Evolutionary conservation across 176 grass and related monocot genomes (phyloP), one percentile per base, ranked within the genome.

Genomic region (Musa troglodytarum): DNA sequence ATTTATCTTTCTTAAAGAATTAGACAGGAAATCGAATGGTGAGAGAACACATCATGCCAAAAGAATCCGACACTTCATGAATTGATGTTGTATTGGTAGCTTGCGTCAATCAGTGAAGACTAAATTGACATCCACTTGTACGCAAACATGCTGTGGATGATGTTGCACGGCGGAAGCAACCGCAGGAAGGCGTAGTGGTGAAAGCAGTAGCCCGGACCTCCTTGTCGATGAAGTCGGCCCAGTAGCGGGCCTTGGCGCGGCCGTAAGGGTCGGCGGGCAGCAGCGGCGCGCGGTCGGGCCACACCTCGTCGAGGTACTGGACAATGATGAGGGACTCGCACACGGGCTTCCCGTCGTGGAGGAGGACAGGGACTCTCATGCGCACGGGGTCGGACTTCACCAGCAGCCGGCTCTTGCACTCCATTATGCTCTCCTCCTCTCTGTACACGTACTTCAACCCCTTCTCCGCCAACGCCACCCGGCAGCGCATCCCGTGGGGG

Each of bases 361-460:
- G 54, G 24, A 95, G 83, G 2, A 95, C 86, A 0, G 92, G 92
- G 62, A 95, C 75, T 79, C 90, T 90, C 88, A 88, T 90, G 78
- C 88, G 76, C 8, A 96, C 11, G 0, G 92, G 92, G 76, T 96
- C 92, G 80, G 84, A 72, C 9, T 75, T 75, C 16, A 88, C 72
- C 50, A 96, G 77, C 43, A 90, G 83, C 23, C 83, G 82, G 77
- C 93, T 86, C 87, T 96, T 92, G 29, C 29, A 34, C 43, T 78
- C 68, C 21, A 78, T 52, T 77, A 90, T 71, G 66, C 90, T 82
- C 13, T 81, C 66, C 79, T 88, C 88, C 68, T 82, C 29, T 34
- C 29, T 82, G 54, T 74, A 74, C 53, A 81, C 69, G 69, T 86
- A 88, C 1, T 68, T 1, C 0, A 90, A 69, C 1, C 65, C 81